A percentile compares a stretch with the other conserved stretches of the same genome.
phyloP scores from a whole-genome alignment of 345 rosid genomes.

The Cochlearia excelsa region DNA sequence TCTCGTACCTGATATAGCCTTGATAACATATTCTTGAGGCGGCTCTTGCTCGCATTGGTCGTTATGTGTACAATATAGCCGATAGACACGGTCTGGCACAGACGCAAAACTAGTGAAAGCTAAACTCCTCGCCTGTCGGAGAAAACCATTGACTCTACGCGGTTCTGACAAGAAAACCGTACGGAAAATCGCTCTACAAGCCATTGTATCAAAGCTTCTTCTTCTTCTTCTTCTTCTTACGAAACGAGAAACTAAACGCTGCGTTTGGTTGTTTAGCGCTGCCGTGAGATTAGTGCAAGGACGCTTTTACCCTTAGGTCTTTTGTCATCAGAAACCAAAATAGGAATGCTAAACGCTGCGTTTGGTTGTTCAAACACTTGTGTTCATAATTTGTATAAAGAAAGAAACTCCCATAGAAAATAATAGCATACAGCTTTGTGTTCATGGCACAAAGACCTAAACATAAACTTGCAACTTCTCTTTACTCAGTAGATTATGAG shows the following conservation, averaged over 20 bases:
- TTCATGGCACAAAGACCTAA: no score
- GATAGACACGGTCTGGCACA: constrained; percentile 39
- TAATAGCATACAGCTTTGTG: no score
- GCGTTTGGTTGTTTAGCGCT: constrained; percentile 5
- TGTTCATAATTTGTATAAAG: no score
- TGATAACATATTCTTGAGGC: constrained; percentile 91
- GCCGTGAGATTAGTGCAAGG: no score
- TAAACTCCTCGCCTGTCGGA: constrained; percentile 24
- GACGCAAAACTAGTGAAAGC: constrained; percentile 33
- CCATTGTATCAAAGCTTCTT: constrained; percentile 41
- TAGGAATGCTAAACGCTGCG: no score
- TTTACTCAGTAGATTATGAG: no score
- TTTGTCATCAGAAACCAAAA: no score
- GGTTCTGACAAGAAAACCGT: constrained; percentile 56
- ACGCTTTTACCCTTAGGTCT: no score
- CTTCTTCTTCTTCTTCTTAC: no score
- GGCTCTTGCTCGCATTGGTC: constrained; percentile 64
- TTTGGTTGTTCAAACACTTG: no score
- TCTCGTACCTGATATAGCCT: constrained; percentile 78
- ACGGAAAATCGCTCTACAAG: constrained; percentile 64
- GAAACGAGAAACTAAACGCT: not conserved
- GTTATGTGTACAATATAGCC: constrained; percentile 42
- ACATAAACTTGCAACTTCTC: no score
- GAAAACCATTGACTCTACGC: constrained; percentile 37
- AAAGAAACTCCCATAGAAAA: no score